These are phyloP conservation scores for Coprinopsis sp. DNA, from an alignment of 768 basidiomycete genomes.

Conservation along the genomic window DNA sequence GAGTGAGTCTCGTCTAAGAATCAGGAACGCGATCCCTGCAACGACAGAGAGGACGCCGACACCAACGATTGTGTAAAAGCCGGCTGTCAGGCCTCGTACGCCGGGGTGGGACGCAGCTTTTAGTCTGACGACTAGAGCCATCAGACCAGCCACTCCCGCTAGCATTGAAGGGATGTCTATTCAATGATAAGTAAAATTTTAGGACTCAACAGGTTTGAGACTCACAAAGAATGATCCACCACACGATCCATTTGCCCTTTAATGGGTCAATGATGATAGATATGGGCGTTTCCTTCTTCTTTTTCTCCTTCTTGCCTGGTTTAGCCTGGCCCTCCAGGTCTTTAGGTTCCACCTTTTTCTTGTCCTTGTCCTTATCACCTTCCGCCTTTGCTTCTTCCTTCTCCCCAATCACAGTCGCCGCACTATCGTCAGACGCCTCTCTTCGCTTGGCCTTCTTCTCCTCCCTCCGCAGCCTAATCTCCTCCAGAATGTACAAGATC, in stretches of 20 bases:
- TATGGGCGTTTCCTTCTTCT: conserved; percentile 2
- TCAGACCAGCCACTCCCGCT: conserved; percentile 27
- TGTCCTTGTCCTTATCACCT: not conserved
- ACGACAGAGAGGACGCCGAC: conserved; percentile 2
- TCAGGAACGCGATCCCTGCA: conserved; percentile 1
- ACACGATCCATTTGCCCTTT: conserved; percentile 4
- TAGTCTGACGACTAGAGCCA: conserved; percentile 25
- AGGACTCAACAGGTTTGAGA: not conserved
- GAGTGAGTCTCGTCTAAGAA: not conserved
- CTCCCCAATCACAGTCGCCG: not conserved
- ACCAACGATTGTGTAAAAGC: conserved; percentile 11
- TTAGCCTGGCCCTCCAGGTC: not conserved
- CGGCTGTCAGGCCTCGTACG: conserved; percentile 5
- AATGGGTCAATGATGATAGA: conserved; percentile 4
- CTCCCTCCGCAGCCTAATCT: conserved; percentile 4
- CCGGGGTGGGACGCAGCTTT: conserved; percentile 2
- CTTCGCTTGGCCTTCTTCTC: not conserved
- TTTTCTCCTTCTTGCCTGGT: not conserved
- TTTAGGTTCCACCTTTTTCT: not conserved
- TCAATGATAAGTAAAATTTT: not conserved
- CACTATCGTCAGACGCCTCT: conserved; percentile 1
- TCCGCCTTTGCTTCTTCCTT: not conserved
- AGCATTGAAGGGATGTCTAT: conserved; percentile 28
- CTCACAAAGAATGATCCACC: conserved; percentile 13
- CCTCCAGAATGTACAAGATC: conserved; percentile 7